Evolutionary conservation across 257 asterid species (phyloP).

Genomic region (Echites panduratus): DNA sequence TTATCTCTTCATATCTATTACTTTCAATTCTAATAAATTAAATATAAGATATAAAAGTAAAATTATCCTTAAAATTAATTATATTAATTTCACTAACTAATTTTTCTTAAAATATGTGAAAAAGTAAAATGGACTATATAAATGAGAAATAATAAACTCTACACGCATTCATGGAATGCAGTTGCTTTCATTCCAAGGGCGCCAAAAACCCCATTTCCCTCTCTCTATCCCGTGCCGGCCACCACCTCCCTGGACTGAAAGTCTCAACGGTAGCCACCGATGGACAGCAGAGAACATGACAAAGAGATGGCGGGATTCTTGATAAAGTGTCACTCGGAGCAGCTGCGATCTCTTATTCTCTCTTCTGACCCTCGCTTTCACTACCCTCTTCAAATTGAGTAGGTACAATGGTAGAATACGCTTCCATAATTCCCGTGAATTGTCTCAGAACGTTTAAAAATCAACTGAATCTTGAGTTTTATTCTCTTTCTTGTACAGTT

Average conservation of each 20-base stretch:
- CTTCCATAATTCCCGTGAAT: background rate
- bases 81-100: too few species aligned
- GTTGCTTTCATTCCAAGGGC: too few species aligned
- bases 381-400: slow-evolving; percentile 76
- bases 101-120: too few species aligned
- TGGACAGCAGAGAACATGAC: slow-evolving; percentile 35
- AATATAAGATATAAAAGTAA: too few species aligned
- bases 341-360: slow-evolving; percentile 53
- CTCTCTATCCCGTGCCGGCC: background rate
- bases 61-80: too few species aligned
- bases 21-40: too few species aligned
- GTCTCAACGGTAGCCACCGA: slow-evolving; percentile 11
- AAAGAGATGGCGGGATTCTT: slow-evolving; percentile 72
- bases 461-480: background rate
- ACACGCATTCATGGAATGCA: too few species aligned
- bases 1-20: too few species aligned
- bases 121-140: too few species aligned
- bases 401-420: slow-evolving; percentile 14
- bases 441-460: background rate
- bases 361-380: slow-evolving; percentile 80
- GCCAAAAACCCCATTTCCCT: too few species aligned
- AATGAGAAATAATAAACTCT: too few species aligned
- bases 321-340: slow-evolving; percentile 44
- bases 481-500: slow-evolving; percentile 34
- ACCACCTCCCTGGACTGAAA: background rate